phyloP scores from a whole-genome alignment of 257 asterid species.

The Solanum appendiculatum region DNA sequence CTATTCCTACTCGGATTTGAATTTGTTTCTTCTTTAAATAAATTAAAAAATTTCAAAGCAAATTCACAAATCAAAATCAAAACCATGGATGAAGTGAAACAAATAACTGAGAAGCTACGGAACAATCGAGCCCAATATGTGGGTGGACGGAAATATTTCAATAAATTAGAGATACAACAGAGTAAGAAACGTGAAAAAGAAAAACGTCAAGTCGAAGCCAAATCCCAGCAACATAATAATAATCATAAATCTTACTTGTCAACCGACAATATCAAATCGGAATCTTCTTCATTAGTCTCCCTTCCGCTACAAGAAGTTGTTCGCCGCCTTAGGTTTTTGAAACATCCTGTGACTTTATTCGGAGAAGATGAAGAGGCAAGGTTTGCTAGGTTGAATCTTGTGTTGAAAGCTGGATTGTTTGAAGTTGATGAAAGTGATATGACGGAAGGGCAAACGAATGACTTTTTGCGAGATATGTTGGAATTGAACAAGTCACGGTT shows the following conservation, averaged over 20 bases:
- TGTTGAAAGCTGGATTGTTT: slow-evolving; percentile 70
- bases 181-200: slow-evolving; percentile 66
- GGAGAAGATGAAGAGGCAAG: slow-evolving; percentile 87
- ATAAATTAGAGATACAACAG: slow-evolving; percentile 77
- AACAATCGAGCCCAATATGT: slow-evolving; percentile 39
- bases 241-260: background rate
- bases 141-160: slow-evolving; percentile 60
- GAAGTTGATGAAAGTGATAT: slow-evolving; percentile 81
- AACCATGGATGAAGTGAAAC: slow-evolving; percentile 61
- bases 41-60: background rate
- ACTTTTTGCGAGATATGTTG: slow-evolving; percentile 67
- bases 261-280: slow-evolving; percentile 24
- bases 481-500: slow-evolving; percentile 78
- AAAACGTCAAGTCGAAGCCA: slow-evolving; percentile 48
- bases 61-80: background rate
- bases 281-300: slow-evolving; percentile 24
- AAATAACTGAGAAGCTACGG: slow-evolving; percentile 42
- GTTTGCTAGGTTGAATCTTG: slow-evolving; percentile 58
- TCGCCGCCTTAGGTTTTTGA: slow-evolving; percentile 64
- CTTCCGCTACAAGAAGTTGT: slow-evolving; percentile 66
- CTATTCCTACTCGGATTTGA: background rate
- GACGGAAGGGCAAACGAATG: slow-evolving; percentile 95
- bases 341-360: slow-evolving; percentile 77
- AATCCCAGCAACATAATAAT: background rate
- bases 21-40: background rate